These are phyloP conservation scores for Asterophora lycoperdoides DNA, from an alignment of 768 basidiomycete species.

Conservation along the genomic window DNA sequence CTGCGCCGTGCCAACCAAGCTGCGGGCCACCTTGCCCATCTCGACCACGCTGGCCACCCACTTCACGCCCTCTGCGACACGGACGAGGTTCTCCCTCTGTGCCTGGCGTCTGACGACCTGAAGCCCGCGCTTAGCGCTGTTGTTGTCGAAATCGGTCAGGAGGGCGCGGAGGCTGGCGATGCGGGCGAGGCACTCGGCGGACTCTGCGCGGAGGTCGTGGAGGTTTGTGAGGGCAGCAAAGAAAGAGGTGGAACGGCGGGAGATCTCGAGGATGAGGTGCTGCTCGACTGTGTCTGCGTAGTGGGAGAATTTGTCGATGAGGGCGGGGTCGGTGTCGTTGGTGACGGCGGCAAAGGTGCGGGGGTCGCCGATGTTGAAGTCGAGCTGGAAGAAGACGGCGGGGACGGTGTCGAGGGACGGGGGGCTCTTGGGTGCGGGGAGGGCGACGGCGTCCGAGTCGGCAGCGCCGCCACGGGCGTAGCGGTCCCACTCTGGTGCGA, in stretches of 20 bases:
- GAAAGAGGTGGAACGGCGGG: slow-evolving; percentile 86
- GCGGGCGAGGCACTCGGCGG: slow-evolving; percentile 72
- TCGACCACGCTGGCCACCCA: slow-evolving; percentile 72
- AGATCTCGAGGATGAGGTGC: slow-evolving; percentile 91
- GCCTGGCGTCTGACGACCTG: slow-evolving; percentile 64
- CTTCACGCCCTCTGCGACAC: slow-evolving; percentile 57
- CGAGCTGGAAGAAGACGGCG: slow-evolving; percentile 68
- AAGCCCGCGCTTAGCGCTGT: slow-evolving; percentile 75
- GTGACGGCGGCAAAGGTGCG: slow-evolving; percentile 75
- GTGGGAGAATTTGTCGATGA: slow-evolving; percentile 87
- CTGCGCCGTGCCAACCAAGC: slow-evolving; percentile 78
- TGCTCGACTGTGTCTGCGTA: slow-evolving; percentile 93
- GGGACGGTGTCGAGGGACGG: slow-evolving; percentile 78
- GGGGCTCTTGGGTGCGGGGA: slow-evolving; percentile 36
- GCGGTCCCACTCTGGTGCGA: slow-evolving; percentile 73
- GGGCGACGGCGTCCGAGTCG: slow-evolving; percentile 19
- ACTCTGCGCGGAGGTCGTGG: slow-evolving; percentile 88
- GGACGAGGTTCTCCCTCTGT: slow-evolving; percentile 54
- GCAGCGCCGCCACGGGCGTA: no score
- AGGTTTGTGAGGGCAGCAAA: slow-evolving; percentile 95
- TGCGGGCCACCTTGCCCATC: slow-evolving; percentile 65
- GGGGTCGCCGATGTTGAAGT: slow-evolving; percentile 82
- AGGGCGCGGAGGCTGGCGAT: slow-evolving; percentile 69
- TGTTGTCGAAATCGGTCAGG: slow-evolving; percentile 71
- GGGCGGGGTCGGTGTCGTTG: slow-evolving; percentile 60